phyloP scores from a whole-genome alignment of 2,329 filamentous ascomycete species.

The Fusarium redolens region DNA sequence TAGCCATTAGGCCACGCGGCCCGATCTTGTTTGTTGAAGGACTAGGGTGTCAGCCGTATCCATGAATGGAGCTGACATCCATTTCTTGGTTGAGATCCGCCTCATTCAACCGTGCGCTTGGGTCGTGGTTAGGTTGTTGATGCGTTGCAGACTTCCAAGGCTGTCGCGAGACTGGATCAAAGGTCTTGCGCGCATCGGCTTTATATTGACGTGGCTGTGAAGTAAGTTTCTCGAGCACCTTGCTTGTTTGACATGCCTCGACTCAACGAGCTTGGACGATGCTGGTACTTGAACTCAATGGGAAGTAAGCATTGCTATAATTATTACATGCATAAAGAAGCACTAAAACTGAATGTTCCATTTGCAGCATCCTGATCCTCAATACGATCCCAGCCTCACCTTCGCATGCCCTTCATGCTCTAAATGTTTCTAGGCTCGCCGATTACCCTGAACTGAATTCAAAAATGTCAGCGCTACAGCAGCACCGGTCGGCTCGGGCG shows the following conservation, averaged over 20 bases:
- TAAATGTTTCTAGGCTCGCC: neutral
- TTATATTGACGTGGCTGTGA: neutral
- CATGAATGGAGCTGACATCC: neutral
- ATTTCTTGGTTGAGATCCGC: neutral
- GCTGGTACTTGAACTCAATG: fast-evolving
- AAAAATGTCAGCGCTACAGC: neutral
- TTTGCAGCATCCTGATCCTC: neutral
- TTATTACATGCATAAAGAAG: fast-evolving
- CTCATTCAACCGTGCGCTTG: neutral
- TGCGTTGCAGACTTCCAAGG: neutral
- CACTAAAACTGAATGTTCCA: too few relatives aligned
- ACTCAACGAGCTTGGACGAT: fast-evolving
- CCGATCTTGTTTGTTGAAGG: constrained; percentile 13
- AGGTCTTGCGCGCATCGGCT: too few relatives aligned
- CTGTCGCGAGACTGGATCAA: neutral
- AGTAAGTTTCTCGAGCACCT: neutral
- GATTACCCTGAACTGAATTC: constrained; percentile 3
- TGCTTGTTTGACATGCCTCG: neutral
- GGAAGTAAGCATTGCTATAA: fast-evolving
- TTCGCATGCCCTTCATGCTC: neutral
- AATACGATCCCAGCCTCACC: neutral
- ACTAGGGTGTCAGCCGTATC: neutral
- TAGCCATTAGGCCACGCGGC: constrained; percentile 53
- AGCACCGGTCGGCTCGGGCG: constrained; percentile 32
- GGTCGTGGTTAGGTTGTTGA: neutral